These are phyloP conservation scores for Citrus mangshanensis DNA, from an alignment of 345 rosid genomes.

Conservation along the genomic window DNA sequence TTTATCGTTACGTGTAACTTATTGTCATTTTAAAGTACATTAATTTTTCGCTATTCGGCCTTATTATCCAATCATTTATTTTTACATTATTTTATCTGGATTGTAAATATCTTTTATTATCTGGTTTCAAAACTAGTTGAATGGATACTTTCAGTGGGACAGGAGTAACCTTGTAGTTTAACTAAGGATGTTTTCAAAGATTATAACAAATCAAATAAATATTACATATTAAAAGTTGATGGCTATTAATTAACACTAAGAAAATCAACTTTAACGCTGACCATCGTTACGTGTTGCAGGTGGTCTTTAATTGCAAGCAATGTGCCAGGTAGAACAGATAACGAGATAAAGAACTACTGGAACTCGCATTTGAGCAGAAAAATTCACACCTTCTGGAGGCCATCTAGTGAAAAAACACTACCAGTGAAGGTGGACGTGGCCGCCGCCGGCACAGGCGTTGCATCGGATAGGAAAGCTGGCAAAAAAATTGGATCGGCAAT, in stretches of 20 bases:
- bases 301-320: constrained; percentile 64
- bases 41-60: too few relatives aligned
- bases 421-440: constrained; percentile 10
- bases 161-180: too few relatives aligned
- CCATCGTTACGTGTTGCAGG: constrained; percentile 19
- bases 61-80: too few relatives aligned
- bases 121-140: too few relatives aligned
- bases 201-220: too few relatives aligned
- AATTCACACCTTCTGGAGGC: constrained; percentile 34
- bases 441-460: constrained; percentile 7
- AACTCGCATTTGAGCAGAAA: constrained; percentile 57
- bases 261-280: neutral
- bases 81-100: too few relatives aligned
- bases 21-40: too few relatives aligned
- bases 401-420: neutral
- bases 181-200: neutral
- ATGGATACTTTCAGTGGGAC: too few relatives aligned
- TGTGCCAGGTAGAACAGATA: constrained; percentile 68
- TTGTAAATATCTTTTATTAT: too few relatives aligned
- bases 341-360: constrained; percentile 73
- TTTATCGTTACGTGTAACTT: neutral
- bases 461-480: constrained; percentile 24
- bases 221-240: too few relatives aligned
- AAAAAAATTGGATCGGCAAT: constrained; percentile 23
- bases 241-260: neutral